Conservation (phyloP, 2,329 filamentous ascomycete genomes). For the Sporothrix sp. region DNA sequence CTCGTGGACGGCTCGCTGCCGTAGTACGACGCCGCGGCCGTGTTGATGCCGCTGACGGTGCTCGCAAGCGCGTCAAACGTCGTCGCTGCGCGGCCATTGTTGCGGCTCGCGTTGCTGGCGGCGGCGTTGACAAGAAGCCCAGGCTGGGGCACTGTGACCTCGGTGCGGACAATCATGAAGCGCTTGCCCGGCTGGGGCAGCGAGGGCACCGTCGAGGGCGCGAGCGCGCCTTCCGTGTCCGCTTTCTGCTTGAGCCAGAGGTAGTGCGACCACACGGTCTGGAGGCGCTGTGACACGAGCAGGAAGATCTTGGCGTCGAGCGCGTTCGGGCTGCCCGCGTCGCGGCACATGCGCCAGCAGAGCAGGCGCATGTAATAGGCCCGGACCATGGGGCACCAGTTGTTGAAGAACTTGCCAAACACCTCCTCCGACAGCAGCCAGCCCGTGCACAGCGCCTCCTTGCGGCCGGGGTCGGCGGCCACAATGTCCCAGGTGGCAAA, state of each 20-base stretch:
- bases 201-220: conserved; percentile 69
- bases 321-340: conserved; percentile 55
- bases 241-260: conserved; percentile 62
- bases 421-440: conserved; percentile 66
- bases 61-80: conserved; percentile 12
- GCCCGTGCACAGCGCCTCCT: conserved; percentile 58
- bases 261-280: conserved; percentile 69
- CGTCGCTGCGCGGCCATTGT: conserved; percentile 1
- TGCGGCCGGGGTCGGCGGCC: conserved; percentile 54
- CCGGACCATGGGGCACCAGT: conserved; percentile 93
- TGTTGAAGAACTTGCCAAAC: conserved; percentile 77
- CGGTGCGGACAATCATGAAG: conserved; percentile 81
- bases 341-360: conserved; percentile 80
- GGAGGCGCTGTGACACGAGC: conserved; percentile 56
- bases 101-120: neutral
- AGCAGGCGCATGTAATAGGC: conserved; percentile 86
- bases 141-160: conserved; percentile 41
- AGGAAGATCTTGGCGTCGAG: conserved; percentile 60
- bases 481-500: conserved; percentile 72
- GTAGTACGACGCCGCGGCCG: neutral
- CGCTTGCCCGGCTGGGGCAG: conserved; percentile 75
- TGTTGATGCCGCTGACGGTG: conserved; percentile 1
- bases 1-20: conserved; percentile 18
- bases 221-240: conserved; percentile 42
- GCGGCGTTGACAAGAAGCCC: conserved; percentile 26